Conservation (phyloP, 2,329 filamentous ascomycete species). For the Harringtonia lauricola region DNA sequence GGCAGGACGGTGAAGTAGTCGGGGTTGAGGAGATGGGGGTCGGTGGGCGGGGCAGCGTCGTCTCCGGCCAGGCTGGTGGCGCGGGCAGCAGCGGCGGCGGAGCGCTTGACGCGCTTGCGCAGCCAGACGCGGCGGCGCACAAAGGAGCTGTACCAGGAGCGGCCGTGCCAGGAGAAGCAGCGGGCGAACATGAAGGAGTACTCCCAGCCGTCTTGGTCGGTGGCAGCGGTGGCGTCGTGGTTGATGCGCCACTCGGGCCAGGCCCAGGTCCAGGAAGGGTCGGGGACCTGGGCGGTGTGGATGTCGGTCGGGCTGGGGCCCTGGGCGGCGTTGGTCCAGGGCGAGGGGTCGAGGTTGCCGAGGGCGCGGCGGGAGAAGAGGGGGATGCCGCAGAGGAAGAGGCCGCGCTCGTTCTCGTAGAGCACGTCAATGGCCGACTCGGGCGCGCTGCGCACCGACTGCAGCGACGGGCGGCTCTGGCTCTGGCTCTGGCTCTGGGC, state of each 20-base stretch:
- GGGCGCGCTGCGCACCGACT: slow-evolving; percentile 3
- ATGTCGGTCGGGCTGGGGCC: slow-evolving; percentile 56
- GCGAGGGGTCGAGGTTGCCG: slow-evolving; percentile 70
- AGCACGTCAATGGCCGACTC: slow-evolving; percentile 68
- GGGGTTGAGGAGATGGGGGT: slow-evolving; percentile 56
- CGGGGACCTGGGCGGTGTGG: slow-evolving; percentile 80
- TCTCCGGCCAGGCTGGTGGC: slow-evolving; percentile 11
- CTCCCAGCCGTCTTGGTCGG: slow-evolving; percentile 86
- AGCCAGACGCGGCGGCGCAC: slow-evolving; percentile 87
- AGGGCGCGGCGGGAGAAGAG: slow-evolving; percentile 84
- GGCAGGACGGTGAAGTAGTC: slow-evolving; percentile 73
- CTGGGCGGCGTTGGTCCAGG: slow-evolving; percentile 69
- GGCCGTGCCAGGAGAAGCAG: slow-evolving; percentile 74
- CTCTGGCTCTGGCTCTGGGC: neutral
- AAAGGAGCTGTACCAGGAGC: slow-evolving; percentile 89
- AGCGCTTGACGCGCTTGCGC: slow-evolving; percentile 56
- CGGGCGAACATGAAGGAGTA: slow-evolving; percentile 82
- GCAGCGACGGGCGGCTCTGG: neutral
- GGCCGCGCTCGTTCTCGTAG: slow-evolving; percentile 91
- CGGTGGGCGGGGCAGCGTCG: slow-evolving; percentile 12
- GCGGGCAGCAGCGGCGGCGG: slow-evolving; percentile 11
- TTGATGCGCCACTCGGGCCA: slow-evolving; percentile 56
- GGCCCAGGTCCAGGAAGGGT: slow-evolving; percentile 90
- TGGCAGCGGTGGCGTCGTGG: slow-evolving; percentile 51
- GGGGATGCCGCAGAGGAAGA: slow-evolving; percentile 77